Evolutionary conservation across 2,329 filamentous ascomycete genomes (phyloP), one percentile per base, ranked within the genome.

Genomic region (Drechmeria coniospora): DNA sequence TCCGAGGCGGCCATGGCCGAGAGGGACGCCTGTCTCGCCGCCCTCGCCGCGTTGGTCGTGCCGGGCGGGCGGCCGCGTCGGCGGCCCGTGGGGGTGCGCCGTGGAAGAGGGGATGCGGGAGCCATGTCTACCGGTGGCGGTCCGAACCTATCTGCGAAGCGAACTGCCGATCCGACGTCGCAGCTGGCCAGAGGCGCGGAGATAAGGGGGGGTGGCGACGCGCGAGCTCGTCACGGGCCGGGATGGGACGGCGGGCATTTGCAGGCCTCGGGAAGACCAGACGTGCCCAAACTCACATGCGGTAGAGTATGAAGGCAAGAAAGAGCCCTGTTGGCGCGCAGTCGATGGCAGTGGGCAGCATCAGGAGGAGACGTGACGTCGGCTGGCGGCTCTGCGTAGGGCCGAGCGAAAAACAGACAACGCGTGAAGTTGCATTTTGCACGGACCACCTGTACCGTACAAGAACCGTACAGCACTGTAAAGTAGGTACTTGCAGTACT

Each of bases 31-130:
- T 50, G 48, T 33, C 56, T 49, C 21, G 53, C 53, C 15, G 52
- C 51, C 36, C 53, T 51, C 30, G 50, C 50, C 21, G 56, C 54
- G 35, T 57, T 59, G 18, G 53, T 56, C 8, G 53, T 49, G 24
- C 56, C 56, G 3, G 53, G 54, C 15, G 63, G 62, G 23, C 63
- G 55, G 28, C 61, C 61, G 30, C 62, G 52, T 28, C 59, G 61
- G 27, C 61, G 54, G 26, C 54, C 56, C 19, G 56, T 56, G 6
- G 54, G 47, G 13, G 51, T 49, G 25, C 56, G 47, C 38, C 56
- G 51, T 29, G 59, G 57, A 22, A 54, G 57, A 21, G 54, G 43
- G 27, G 50, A 47, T 20, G 47, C 39, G 20, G 49, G 43, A 38
- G 50, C 44, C 50, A 53, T 53, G 27, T 23, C 19, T 25, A 12